Evolutionary conservation across 345 rosid genomes (phyloP).

Genomic region (Boechera stricta): DNA sequence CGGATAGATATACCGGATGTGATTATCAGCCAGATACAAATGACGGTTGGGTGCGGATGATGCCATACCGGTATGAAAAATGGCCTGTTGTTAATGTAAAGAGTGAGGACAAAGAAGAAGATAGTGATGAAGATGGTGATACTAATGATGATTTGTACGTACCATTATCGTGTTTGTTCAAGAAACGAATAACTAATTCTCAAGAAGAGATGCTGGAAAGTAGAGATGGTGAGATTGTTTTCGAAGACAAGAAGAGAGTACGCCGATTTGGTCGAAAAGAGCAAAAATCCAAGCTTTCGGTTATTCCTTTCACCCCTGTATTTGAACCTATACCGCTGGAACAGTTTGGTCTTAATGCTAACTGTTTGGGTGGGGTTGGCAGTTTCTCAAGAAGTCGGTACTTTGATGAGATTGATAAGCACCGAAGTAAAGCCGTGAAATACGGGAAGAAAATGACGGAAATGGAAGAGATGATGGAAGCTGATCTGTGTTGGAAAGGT

Average conservation of each 20-base stretch:
- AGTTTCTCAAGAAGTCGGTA: slow-evolving; percentile 33
- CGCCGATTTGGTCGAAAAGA: slow-evolving; percentile 36
- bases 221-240: slow-evolving; percentile 8
- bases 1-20: slow-evolving; percentile 36
- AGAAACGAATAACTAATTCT: slow-evolving; percentile 8
- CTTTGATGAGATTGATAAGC: slow-evolving; percentile 42
- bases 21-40: slow-evolving; percentile 24
- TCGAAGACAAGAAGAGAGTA: slow-evolving; percentile 33
- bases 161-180: slow-evolving; percentile 58
- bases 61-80: slow-evolving; percentile 35
- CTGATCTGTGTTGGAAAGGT: slow-evolving; percentile 52
- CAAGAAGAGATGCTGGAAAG: neutral
- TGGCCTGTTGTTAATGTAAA: slow-evolving; percentile 21
- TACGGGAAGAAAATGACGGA: slow-evolving; percentile 43
- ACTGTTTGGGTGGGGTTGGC: neutral
- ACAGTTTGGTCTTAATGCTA: slow-evolving; percentile 46
- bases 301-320: slow-evolving; percentile 59
- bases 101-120: slow-evolving; percentile 46
- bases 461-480: slow-evolving; percentile 57
- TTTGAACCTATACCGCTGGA: slow-evolving; percentile 46
- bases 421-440: slow-evolving; percentile 35
- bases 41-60: slow-evolving; percentile 38
- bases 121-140: slow-evolving; percentile 11
- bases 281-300: slow-evolving; percentile 47
- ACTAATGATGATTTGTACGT: slow-evolving; percentile 44